Evolutionary conservation across 768 basidiomycete species (phyloP).

Genomic region (Asterophora lycoperdoides): DNA sequence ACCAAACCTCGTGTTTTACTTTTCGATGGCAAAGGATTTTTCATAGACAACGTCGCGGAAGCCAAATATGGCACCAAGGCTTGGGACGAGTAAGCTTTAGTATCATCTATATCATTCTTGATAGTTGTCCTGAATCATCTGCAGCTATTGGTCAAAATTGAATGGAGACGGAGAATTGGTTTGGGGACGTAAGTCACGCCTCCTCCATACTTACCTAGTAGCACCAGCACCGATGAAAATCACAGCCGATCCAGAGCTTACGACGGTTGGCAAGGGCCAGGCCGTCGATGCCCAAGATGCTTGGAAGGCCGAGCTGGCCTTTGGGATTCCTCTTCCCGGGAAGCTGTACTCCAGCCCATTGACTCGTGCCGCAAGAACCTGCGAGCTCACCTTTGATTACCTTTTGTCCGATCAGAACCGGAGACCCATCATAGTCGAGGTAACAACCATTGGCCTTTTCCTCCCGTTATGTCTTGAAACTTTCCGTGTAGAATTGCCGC

Average conservation of each 20-base stretch:
- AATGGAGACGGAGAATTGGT: slow-evolving; percentile 60
- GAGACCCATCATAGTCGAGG: slow-evolving; percentile 51
- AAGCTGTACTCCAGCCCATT: slow-evolving; percentile 61
- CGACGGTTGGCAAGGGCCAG: slow-evolving; percentile 52
- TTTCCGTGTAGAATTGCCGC: slow-evolving; percentile 49
- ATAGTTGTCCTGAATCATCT: not conserved
- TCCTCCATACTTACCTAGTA: not conserved
- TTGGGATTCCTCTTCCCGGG: slow-evolving; percentile 48
- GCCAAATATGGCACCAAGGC: slow-evolving; percentile 52
- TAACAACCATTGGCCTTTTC: slow-evolving; percentile 16
- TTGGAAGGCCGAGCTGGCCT: slow-evolving; percentile 46
- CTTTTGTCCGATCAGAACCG: slow-evolving; percentile 19
- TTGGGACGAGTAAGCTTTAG: slow-evolving; percentile 54
- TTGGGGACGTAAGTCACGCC: slow-evolving; percentile 65
- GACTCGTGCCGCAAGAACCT: slow-evolving; percentile 57
- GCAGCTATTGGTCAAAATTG: slow-evolving; percentile 59
- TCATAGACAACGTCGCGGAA: slow-evolving; percentile 63
- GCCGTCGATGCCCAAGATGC: slow-evolving; percentile 40
- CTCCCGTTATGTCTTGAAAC: not conserved
- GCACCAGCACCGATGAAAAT: not conserved
- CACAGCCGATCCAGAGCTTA: slow-evolving; percentile 65
- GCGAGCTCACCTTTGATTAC: slow-evolving; percentile 47
- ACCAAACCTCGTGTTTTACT: not conserved
- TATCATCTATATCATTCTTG: too few relatives aligned
- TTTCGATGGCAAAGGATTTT: not conserved